Percentiles rank a stretch among this genome's conserved stretches.
Conservation (phyloP, 2,329 filamentous ascomycete genomes). For the Epichloe glyceriae region DNA sequence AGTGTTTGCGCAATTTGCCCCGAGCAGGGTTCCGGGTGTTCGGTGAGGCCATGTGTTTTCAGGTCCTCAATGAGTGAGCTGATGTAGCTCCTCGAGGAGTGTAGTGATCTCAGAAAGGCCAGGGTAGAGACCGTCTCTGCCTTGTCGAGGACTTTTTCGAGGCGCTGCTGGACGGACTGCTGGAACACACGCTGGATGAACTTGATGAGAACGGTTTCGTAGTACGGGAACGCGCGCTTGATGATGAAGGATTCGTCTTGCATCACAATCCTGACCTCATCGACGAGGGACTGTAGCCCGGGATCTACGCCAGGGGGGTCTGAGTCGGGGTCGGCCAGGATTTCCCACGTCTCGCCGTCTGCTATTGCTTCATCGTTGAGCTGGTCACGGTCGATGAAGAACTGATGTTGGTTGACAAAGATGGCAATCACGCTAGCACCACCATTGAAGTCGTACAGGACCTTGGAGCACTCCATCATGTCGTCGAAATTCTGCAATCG, state of each 20-base stretch:
- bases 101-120: conserved; percentile 79
- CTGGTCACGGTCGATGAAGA: conserved; percentile 95
- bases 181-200: conserved; percentile 96
- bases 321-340: conserved; percentile 83
- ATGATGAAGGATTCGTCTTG: conserved; percentile 97
- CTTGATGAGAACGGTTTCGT: conserved; percentile 83
- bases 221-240: conserved; percentile 89
- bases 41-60: conserved; percentile 86
- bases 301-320: conserved; percentile 86
- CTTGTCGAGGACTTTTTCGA: conserved; percentile 94
- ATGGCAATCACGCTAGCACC: conserved; percentile 88
- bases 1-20: conserved; percentile 68
- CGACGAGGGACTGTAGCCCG: conserved; percentile 79
- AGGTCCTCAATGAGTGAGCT: conserved; percentile 79
- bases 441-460: conserved; percentile 90
- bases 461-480: conserved; percentile 94
- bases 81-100: conserved; percentile 84
- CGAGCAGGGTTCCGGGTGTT: conserved; percentile 84
- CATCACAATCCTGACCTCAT: conserved; percentile 90
- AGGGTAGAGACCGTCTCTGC: conserved; percentile 83
- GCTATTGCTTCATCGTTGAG: conserved; percentile 71
- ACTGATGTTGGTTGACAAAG: conserved; percentile 98
- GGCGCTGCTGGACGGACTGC: conserved; percentile 89
- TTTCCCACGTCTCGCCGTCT: conserved; percentile 74
- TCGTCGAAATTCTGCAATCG: conserved; percentile 89